Conservation (phyloP, 1,284 basidiomycete species). For the Ganoderma meredithae region DNA sequence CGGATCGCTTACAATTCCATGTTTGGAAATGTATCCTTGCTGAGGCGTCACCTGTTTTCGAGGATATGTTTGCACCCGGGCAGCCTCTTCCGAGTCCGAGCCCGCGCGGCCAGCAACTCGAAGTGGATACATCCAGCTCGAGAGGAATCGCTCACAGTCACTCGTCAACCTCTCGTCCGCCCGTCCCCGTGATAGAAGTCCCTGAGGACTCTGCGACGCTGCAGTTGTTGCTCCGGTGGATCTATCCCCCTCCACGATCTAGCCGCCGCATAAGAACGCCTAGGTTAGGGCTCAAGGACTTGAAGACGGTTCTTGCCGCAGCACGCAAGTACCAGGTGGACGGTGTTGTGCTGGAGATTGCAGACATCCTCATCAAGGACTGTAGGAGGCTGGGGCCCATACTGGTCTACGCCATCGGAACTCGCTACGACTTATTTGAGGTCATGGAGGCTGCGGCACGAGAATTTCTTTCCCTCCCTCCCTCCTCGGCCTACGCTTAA, state of each 20-base stretch:
- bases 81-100: background rate
- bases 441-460: slow-evolving; percentile 8
- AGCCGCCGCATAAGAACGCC: background rate
- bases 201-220: slow-evolving; percentile 3
- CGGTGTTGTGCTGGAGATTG: slow-evolving; percentile 3
- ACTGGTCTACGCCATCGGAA: slow-evolving; percentile 14
- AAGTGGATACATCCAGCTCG: background rate
- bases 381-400: slow-evolving; percentile 6
- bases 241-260: slow-evolving; percentile 9
- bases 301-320: slow-evolving; percentile 7
- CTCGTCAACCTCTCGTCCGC: too few relatives aligned
- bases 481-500: slow-evolving; percentile 14
- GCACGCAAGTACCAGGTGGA: slow-evolving; percentile 19
- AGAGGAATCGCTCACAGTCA: too few relatives aligned
- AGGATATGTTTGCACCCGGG: slow-evolving; percentile 19
- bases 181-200: background rate
- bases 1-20: slow-evolving; percentile 22
- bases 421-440: background rate
- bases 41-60: slow-evolving; percentile 28
- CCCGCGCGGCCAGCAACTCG: background rate
- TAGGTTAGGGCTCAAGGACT: background rate
- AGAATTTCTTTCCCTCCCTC: background rate
- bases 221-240: slow-evolving; percentile 4
- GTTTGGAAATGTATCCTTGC: slow-evolving; percentile 20
- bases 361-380: background rate